A percentile compares a stretch with the other conserved stretches of the same genome.
These are phyloP conservation scores for Chaetothyriales sp. DNA, from an alignment of 2,329 filamentous ascomycete genomes.

Conservation along the genomic window DNA sequence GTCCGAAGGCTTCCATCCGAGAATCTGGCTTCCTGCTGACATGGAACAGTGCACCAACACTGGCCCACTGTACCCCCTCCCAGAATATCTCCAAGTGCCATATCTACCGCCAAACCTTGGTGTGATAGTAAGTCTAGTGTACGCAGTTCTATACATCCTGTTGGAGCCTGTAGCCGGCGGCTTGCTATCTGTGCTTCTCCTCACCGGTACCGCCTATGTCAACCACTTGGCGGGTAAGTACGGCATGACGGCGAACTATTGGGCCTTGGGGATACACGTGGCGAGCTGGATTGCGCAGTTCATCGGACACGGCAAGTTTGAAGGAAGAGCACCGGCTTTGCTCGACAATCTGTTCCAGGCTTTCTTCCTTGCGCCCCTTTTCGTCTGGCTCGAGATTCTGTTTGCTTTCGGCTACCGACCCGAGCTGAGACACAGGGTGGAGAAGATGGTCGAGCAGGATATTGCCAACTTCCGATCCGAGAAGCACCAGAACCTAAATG, in stretches of 20 bases:
- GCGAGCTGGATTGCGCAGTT: conserved; percentile 81
- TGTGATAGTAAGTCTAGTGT: conserved; percentile 46
- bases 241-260: conserved; percentile 46
- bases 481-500: conserved; percentile 22
- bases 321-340: conserved; percentile 74
- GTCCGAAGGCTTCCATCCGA: conserved; percentile 26
- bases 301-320: conserved; percentile 77
- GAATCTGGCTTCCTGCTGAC: conserved; percentile 2
- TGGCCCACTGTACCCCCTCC: conserved; percentile 38
- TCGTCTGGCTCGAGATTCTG: conserved; percentile 90
- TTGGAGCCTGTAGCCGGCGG: conserved; percentile 88
- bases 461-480: conserved; percentile 59
- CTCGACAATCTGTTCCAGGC: conserved; percentile 88
- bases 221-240: conserved; percentile 60
- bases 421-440: conserved; percentile 68
- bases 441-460: conserved; percentile 61
- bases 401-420: conserved; percentile 84
- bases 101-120: conserved; percentile 48
- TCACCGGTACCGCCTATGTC: conserved; percentile 58
- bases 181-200: conserved; percentile 59
- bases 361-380: conserved; percentile 82
- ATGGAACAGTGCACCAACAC: conserved; percentile 42
- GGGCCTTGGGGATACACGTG: conserved; percentile 56
- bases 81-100: conserved; percentile 39
- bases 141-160: conserved; percentile 70